These are phyloP conservation scores for Saxispiralis lemnorum DNA, from an alignment of 495 filamentous ascomycete species.

Conservation along the genomic window DNA sequence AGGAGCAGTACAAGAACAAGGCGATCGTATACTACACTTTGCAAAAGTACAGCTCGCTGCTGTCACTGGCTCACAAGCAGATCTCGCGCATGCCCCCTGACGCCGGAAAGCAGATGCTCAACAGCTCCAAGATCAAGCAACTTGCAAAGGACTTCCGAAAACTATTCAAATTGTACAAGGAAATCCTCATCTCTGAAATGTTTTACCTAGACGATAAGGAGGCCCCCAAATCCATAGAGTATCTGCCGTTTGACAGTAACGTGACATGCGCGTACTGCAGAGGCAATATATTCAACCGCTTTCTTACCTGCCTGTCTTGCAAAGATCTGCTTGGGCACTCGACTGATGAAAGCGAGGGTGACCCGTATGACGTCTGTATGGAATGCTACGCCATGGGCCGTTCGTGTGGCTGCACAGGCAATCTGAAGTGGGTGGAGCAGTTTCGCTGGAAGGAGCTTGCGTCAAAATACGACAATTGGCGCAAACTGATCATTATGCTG, in stretches of 20 bases:
- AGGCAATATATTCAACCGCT: slow-evolving; percentile 93
- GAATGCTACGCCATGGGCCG: slow-evolving; percentile 91
- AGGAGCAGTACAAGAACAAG: slow-evolving; percentile 97
- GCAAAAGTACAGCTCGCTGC: slow-evolving; percentile 51
- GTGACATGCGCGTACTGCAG: slow-evolving; percentile 91
- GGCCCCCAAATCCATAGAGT: slow-evolving; percentile 46
- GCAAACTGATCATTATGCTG: slow-evolving; percentile 50
- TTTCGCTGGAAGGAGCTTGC: slow-evolving; percentile 66
- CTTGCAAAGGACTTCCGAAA: slow-evolving; percentile 60
- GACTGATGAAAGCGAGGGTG: slow-evolving; percentile 18
- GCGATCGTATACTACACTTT: slow-evolving; percentile 79
- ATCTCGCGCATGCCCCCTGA: slow-evolving; percentile 20
- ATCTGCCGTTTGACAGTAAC: slow-evolving; percentile 61
- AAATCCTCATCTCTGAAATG: slow-evolving; percentile 67
- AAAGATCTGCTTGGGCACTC: slow-evolving; percentile 31
- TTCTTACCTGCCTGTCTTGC: slow-evolving; percentile 74
- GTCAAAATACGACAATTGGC: slow-evolving; percentile 66
- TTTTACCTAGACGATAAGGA: slow-evolving; percentile 38
- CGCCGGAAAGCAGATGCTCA: slow-evolving; percentile 6
- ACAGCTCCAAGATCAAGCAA: slow-evolving; percentile 37
- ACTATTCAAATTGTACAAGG: slow-evolving; percentile 57
- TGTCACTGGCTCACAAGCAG: slow-evolving; percentile 35
- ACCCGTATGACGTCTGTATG: slow-evolving; percentile 82
- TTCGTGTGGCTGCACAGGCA: slow-evolving; percentile 72
- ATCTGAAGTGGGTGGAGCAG: slow-evolving; percentile 80